Evolutionary conservation across 768 basidiomycete genomes (phyloP).

Genomic region (Dictyophora rubrovolvata): DNA sequence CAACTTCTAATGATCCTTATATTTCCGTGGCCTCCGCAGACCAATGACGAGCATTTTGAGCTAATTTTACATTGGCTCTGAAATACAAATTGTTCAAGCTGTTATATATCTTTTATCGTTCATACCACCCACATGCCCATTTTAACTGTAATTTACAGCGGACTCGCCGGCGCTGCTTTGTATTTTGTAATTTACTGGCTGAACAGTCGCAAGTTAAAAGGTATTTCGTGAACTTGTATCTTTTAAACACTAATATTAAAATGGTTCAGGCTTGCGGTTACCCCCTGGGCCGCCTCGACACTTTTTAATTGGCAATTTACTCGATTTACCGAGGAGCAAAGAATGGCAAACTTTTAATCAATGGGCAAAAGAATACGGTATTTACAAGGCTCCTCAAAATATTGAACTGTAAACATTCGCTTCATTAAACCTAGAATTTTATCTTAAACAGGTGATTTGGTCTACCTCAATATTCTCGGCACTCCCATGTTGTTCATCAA

Average conservation of each 20-base stretch:
- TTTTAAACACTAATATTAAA: background rate
- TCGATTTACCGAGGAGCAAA: background rate
- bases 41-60: too few species aligned
- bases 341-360: background rate
- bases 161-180: background rate
- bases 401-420: too few species aligned
- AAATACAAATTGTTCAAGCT: too few species aligned
- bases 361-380: background rate
- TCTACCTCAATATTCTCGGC: slow-evolving; percentile 11
- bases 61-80: too few species aligned
- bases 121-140: too few species aligned
- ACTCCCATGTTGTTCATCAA: slow-evolving; percentile 11
- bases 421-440: background rate
- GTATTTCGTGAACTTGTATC: background rate
- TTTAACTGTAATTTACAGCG: background rate
- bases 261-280: background rate
- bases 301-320: background rate
- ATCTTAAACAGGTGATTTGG: slow-evolving; percentile 10
- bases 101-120: too few species aligned
- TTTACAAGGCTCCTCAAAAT: too few species aligned
- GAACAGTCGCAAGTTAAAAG: background rate
- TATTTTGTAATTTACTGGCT: background rate
- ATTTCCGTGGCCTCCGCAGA: too few species aligned
- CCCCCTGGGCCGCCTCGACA: background rate
- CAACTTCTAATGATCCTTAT: too few species aligned